phyloP scores from a whole-genome alignment of 495 filamentous ascomycete species.

The Annulohypoxylon bovei region DNA sequence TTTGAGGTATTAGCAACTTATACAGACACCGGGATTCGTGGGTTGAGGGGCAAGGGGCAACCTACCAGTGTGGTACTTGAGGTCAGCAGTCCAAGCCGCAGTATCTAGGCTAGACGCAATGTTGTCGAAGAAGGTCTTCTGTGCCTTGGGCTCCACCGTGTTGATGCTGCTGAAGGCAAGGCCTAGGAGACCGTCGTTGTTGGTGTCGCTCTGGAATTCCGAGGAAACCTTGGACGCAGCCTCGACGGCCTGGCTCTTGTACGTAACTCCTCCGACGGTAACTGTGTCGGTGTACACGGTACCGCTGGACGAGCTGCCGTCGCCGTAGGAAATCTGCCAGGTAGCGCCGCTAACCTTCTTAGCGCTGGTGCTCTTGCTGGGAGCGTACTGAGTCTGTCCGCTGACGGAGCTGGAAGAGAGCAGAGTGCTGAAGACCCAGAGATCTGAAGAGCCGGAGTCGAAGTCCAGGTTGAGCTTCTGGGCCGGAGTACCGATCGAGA shows the following conservation, averaged over 20 bases:
- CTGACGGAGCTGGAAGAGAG: conserved; percentile 56
- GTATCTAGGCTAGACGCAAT: conserved; percentile 63
- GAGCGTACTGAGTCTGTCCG: conserved; percentile 64
- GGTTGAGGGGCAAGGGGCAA: background rate
- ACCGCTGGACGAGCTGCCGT: conserved; percentile 70
- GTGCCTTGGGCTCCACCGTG: conserved; percentile 66
- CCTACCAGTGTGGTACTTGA: conserved; percentile 65
- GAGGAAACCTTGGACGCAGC: conserved; percentile 68
- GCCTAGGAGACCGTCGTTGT: conserved; percentile 75
- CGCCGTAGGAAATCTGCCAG: conserved; percentile 77
- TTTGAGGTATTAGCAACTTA: conserved; percentile 4
- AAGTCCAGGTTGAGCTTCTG: conserved; percentile 70
- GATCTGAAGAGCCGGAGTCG: conserved; percentile 77
- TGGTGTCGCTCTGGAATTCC: conserved; percentile 65
- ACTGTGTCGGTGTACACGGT: conserved; percentile 76
- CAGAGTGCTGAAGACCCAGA: conserved; percentile 60
- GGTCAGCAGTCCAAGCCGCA: conserved; percentile 72
- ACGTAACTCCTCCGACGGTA: conserved; percentile 69
- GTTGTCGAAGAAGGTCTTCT: conserved; percentile 79
- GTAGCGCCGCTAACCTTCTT: conserved; percentile 60
- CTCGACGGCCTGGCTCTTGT: conserved; percentile 72
- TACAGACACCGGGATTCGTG: background rate
- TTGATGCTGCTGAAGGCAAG: conserved; percentile 77
- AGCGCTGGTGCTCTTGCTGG: conserved; percentile 53
- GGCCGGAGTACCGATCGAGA: conserved; percentile 63